Evolutionary conservation across 441 rosid species (phyloP), one percentile per base, ranked within the genome.

Genomic region (Hypseocharis bilobata): DNA sequence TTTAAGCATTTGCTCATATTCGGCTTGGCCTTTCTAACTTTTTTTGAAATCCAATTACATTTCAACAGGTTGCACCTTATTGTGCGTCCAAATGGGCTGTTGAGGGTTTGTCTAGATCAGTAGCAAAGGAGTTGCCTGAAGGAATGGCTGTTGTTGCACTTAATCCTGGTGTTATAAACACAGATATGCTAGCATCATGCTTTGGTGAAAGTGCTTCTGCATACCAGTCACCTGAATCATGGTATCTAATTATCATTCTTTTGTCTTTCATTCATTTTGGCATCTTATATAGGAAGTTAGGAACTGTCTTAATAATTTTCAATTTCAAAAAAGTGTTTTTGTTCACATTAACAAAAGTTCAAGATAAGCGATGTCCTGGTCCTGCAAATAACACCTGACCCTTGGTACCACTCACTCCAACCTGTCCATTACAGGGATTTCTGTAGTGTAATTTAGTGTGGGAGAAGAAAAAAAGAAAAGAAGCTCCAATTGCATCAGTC

Each of bases 1-100:
- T 25, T 19, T 27, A 16, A 17, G 51, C 16, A 25, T 25, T 4
- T 28, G 11, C 13, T 44, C 14, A 20, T 10, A 47, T 10, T 62
- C 26, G 26, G 11, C 28, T 36, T 44, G 54, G 38, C 16, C 14
- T 62, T 61, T 10, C 14, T 5, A 49, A 20, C 13, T 60, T 25
- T 49, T 32, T 55, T 52, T 42, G 14, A 20, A 28, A 67, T 64
- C 28, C 56, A 47, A 71, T 55, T 27, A 19, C 62, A 25, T 10
- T 56, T 44, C 8, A 73, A 64, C 72, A 92, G 98, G 97, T 92
- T 69, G 94, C 98, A 49, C 98, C 97, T 61, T 92, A 92, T 81
- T 92, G 97, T 79, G 97, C 98, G 34, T 92, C 98, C 0, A 92
- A 92, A 80, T 92, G 97, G 98, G 98, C 98, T 11, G 75, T 92